Evolutionary conservation across 208 protist genomes (phyloP).

Genomic region (Borovskyia barvae): DNA sequence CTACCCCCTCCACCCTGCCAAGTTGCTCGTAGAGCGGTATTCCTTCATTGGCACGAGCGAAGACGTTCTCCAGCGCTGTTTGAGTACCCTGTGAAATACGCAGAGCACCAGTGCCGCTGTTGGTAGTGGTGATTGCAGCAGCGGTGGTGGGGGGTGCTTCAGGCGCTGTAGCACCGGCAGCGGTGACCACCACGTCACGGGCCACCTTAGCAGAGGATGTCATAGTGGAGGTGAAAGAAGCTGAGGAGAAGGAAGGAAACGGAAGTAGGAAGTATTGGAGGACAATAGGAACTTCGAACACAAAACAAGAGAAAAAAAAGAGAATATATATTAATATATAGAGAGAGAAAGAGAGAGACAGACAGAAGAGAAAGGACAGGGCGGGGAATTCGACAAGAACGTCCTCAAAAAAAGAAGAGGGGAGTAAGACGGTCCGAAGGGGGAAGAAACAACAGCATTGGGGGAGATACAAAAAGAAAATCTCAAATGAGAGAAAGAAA

Average conservation of each 20-base stretch:
- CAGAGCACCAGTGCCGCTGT: too few relatives aligned
- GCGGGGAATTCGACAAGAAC: background rate
- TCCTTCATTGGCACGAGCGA: slow-evolving; percentile 49
- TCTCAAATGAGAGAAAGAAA: background rate
- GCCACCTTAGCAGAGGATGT: too few relatives aligned
- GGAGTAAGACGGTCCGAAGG: background rate
- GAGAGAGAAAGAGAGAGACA: slow-evolving; percentile 1
- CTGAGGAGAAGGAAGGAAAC: background rate
- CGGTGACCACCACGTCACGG: too few relatives aligned
- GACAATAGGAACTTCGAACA: background rate
- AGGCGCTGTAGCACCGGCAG: too few relatives aligned
- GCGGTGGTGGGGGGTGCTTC: background rate
- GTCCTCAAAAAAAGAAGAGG: background rate
- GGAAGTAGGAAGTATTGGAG: slow-evolving; percentile 1
- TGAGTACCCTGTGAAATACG: slow-evolving; percentile 27
- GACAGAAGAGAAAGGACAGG: background rate
- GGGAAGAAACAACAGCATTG: background rate
- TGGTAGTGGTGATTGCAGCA: background rate
- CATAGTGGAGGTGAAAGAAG: background rate
- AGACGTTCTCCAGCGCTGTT: slow-evolving; percentile 51
- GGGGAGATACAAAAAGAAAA: background rate
- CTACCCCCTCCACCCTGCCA: slow-evolving; percentile 52
- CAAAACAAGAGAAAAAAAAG: background rate
- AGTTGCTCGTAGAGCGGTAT: slow-evolving; percentile 56
- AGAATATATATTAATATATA: background rate